A percentile compares a stretch with the other conserved stretches of the same genome.
Evolutionary conservation across 768 basidiomycete genomes (phyloP).

Genomic region (Tephrocybe sp.): DNA sequence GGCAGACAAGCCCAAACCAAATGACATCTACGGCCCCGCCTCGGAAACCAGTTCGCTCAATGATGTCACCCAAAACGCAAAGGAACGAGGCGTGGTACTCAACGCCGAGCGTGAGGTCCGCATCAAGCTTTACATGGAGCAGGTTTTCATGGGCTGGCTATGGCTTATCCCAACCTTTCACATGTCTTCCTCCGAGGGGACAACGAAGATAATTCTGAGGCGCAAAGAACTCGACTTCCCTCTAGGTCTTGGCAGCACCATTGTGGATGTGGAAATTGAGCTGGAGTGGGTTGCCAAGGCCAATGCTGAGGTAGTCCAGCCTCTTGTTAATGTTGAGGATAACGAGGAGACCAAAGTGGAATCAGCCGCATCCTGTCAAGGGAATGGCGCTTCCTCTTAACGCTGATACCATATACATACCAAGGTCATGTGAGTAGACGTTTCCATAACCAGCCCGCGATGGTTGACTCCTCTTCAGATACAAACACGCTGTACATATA

Average conservation of each 20-base stretch:
- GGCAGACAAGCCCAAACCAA: conserved; percentile 15
- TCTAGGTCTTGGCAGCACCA: conserved; percentile 63
- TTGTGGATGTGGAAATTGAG: conserved; percentile 65
- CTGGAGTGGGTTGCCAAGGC: conserved; percentile 42
- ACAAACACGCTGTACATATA: too few relatives aligned
- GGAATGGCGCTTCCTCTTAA: too few relatives aligned
- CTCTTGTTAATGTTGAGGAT: not conserved
- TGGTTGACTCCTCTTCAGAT: too few relatives aligned
- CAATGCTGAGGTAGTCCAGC: conserved; percentile 5
- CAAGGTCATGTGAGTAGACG: too few relatives aligned
- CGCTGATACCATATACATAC: too few relatives aligned
- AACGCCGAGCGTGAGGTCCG: conserved; percentile 68
- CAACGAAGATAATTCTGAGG: conserved; percentile 42
- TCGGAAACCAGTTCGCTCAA: conserved; percentile 45
- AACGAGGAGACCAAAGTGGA: not conserved
- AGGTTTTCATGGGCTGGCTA: conserved; percentile 81
- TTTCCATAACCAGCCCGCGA: too few relatives aligned
- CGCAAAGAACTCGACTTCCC: conserved; percentile 76
- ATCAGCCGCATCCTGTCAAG: not conserved
- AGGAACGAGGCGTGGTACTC: conserved; percentile 48
- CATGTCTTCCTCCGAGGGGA: conserved; percentile 42
- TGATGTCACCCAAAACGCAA: conserved; percentile 29
- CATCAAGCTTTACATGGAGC: conserved; percentile 70
- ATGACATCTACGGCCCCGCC: conserved; percentile 24
- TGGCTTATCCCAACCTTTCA: conserved; percentile 89